phyloP scores from a whole-genome alignment of 352 stramenopile genomes.

The Phytophthora brassicae region DNA sequence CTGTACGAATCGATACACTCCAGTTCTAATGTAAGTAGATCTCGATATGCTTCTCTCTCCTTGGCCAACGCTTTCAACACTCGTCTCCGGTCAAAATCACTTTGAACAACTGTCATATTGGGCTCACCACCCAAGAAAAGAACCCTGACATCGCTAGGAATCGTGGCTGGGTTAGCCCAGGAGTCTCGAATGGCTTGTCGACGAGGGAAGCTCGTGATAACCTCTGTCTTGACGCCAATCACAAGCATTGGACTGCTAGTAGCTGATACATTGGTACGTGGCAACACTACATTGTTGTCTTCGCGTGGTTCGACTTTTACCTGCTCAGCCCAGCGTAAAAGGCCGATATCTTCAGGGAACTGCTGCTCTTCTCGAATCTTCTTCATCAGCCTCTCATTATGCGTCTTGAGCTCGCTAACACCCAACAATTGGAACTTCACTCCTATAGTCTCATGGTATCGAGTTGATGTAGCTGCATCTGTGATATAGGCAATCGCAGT shows the following conservation, averaged over 20 bases:
- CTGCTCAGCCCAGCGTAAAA: conserved; percentile 22
- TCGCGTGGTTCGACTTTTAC: neutral
- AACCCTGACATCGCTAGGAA: conserved; percentile 28
- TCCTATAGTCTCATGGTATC: neutral
- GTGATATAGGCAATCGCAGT: conserved; percentile 23
- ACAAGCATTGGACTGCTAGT: conserved; percentile 25
- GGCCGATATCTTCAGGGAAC: conserved; percentile 17
- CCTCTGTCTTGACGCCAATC: conserved; percentile 46
- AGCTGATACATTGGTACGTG: neutral
- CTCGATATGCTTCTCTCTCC: conserved; percentile 39
- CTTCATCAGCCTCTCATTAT: conserved; percentile 1
- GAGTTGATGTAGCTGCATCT: neutral
- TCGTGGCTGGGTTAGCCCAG: conserved; percentile 26
- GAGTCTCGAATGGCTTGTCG: conserved; percentile 48
- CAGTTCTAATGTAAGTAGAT: conserved; percentile 56
- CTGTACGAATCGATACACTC: conserved; percentile 55
- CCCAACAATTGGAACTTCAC: conserved; percentile 20
- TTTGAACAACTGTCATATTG: conserved; percentile 4
- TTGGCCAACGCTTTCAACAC: conserved; percentile 22
- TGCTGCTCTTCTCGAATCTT: conserved; percentile 18
- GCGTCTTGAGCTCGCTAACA: conserved; percentile 1
- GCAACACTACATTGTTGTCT: conserved; percentile 4
- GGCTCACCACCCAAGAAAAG: conserved; percentile 39
- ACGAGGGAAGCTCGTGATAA: conserved; percentile 31
- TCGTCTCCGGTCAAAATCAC: conserved; percentile 3